Evolutionary conservation across 352 stramenopile genomes (phyloP).

Genomic region (Pythium volutum): DNA sequence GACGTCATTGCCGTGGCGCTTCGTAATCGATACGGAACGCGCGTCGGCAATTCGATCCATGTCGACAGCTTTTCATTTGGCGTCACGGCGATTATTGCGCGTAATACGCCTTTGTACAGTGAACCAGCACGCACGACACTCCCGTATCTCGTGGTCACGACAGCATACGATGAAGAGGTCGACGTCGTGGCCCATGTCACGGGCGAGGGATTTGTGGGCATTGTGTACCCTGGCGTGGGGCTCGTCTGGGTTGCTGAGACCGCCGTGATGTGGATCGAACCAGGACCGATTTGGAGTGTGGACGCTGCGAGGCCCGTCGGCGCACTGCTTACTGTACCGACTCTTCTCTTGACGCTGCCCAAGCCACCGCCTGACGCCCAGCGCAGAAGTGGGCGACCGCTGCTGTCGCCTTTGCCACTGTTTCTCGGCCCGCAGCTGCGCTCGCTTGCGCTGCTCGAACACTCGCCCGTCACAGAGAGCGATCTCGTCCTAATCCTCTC

Average conservation of each 20-base stretch:
- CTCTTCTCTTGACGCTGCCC: neutral
- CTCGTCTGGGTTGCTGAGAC: slow-evolving; percentile 3
- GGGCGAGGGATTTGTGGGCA: neutral
- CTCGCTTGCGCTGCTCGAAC: neutral
- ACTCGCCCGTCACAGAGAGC: neutral
- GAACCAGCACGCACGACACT: neutral
- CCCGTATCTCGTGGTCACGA: neutral
- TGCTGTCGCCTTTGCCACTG: neutral
- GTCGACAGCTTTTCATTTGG: slow-evolving; percentile 7
- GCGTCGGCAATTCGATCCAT: neutral
- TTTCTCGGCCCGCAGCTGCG: slow-evolving; percentile 9
- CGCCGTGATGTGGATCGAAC: neutral
- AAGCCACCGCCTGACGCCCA: neutral
- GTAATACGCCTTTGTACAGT: neutral
- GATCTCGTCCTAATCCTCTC: slow-evolving; percentile 2
- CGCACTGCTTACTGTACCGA: neutral
- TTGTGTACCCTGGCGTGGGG: slow-evolving; percentile 4
- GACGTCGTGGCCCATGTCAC: slow-evolving; percentile 5
- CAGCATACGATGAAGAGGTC: neutral
- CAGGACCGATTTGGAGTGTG: neutral
- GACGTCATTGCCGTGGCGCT: neutral
- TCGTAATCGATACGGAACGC: neutral
- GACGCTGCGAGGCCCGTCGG: neutral
- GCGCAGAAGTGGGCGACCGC: neutral
- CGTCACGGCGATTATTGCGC: neutral